These are phyloP conservation scores for Halophytophthora batemanensis DNA, from an alignment of 352 stramenopile genomes.

Conservation along the genomic window DNA sequence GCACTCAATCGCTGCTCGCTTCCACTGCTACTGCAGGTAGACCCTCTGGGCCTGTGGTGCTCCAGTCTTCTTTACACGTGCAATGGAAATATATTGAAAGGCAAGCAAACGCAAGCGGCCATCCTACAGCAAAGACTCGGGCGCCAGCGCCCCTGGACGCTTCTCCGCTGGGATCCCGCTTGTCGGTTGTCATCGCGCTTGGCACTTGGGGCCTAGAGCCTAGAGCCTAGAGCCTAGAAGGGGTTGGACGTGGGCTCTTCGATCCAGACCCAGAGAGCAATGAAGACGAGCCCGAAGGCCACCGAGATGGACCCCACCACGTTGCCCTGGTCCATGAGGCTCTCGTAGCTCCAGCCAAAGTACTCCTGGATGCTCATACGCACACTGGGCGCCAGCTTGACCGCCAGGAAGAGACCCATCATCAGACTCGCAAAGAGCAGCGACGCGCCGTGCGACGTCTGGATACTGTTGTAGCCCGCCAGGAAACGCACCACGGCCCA, in stretches of 20 bases:
- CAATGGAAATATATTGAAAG: conserved; percentile 39
- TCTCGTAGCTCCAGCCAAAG: conserved; percentile 87
- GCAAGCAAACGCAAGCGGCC: conserved; percentile 19
- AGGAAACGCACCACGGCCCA: conserved; percentile 81
- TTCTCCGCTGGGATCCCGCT: not conserved
- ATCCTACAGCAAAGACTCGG: not conserved
- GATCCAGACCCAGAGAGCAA: conserved; percentile 81
- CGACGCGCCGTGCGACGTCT: conserved; percentile 72
- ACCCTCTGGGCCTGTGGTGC: too few relatives aligned
- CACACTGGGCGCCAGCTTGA: conserved; percentile 76
- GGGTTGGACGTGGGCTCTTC: conserved; percentile 80
- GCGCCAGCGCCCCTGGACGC: conserved; percentile 8
- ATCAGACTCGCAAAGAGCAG: conserved; percentile 73
- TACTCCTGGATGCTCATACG: conserved; percentile 88
- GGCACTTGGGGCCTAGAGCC: conserved; percentile 8
- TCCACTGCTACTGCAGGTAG: too few relatives aligned
- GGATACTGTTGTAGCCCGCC: conserved; percentile 68
- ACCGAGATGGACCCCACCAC: conserved; percentile 74
- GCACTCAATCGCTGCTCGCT: not conserved
- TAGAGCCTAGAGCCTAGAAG: conserved; percentile 37
- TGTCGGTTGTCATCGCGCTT: conserved; percentile 10
- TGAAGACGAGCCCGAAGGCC: conserved; percentile 73
- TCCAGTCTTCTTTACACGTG: too few relatives aligned
- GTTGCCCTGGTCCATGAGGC: conserved; percentile 81
- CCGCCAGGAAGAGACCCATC: conserved; percentile 79